Evolutionary conservation across 768 basidiomycete species (phyloP), one percentile per base, ranked within the genome.

Genomic region (Agrocybe pediades): DNA sequence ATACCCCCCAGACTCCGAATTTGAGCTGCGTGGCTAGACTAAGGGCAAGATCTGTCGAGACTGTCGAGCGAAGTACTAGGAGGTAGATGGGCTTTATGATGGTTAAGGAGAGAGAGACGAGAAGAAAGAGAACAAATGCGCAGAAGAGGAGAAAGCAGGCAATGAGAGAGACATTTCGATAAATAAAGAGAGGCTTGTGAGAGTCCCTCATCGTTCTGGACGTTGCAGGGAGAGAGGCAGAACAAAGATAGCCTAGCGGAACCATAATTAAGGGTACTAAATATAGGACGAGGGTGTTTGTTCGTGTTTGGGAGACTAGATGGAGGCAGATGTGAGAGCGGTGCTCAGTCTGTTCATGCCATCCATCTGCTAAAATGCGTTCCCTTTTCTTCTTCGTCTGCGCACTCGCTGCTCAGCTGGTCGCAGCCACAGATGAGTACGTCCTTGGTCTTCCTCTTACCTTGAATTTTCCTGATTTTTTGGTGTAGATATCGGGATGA

Each of bases 1-100:
- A 95, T 29, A 86, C 76, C 0, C 92, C 92, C 87, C 91, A 93
- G 5, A 92, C 86, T 3, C 92, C 92, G 56, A 92, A 87, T 29
- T 83, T 78, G 9, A 92, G 68, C 59, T 77, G 73, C 3, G 84
- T 86, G 24, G 84, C 84, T 11, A 83, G 68, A 55, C 76, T 75
- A 9, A 36, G 33, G 5, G 13, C 33, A 13, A 36, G 33, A 36
- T 36, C 33, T 13, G 33, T 85, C 33, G 13, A n/a, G 33, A 36
- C 33, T 36, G 33, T 36, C 33, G 33, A 36, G 33, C 33, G 33
- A 36, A 36, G 33, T 36, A 36, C 33, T 11, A 36, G 33, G 11
- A 36, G 33, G 33, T 36, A n/a, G 33, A 36, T 36, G 11, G 33
- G n/a, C n/a, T 36, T 36, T 11, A 36, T 36, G 33, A 36, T 36